Evolutionary conservation across 2,329 filamentous ascomycete species (phyloP), one percentile per base, ranked within the genome.

Genomic region (Botryotinia calthae): DNA sequence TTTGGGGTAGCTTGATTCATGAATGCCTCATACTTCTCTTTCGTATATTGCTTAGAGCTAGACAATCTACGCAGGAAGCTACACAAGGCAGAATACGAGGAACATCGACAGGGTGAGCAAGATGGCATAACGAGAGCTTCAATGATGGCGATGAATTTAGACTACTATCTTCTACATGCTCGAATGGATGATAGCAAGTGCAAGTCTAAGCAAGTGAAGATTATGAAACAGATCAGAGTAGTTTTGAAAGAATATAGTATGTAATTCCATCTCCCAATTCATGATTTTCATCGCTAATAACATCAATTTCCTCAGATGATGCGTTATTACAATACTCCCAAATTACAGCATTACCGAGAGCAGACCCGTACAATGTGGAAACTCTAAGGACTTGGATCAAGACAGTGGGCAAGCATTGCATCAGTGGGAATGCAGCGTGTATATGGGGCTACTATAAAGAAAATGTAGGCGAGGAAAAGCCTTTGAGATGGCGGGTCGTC

Each of bases 191-290:
- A 56, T 28, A 18, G 10, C 25, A 56, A 67, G 48, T 67, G 64
- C 48, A 67, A 67, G 16, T 67, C 64, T 28, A 44, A 72, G 42
- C 74, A 76, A 48, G 58, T 70, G n/a, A 46, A 65, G 5, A 25
- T 73, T n/a, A 59, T 76, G 9, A 65, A 61, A 46, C 48, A 75
- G 28, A 75, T 76, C 8, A 69, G 75, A 34, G 25, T 37, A 1
- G 71, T 76, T 1, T 40, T 76, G 7, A 73, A 76, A 28, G 58
- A 76, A 48, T 76, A 76, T 37, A 75, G 75, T 76, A 71, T 34
- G 75, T 16, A 20, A n/a, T 31, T 62, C 34, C 8, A 18, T 31
- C 1, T 18, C 4, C 25, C 34, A 14, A 0, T 28, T 18, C 1
- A 31, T 42, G 10, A 7, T 51, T 28, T n/a, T 4, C 10, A 34